These are phyloP conservation scores for Mucor racemosus DNA, from an alignment of 371 early-diverging fungal genomes.

Conservation along the genomic window DNA sequence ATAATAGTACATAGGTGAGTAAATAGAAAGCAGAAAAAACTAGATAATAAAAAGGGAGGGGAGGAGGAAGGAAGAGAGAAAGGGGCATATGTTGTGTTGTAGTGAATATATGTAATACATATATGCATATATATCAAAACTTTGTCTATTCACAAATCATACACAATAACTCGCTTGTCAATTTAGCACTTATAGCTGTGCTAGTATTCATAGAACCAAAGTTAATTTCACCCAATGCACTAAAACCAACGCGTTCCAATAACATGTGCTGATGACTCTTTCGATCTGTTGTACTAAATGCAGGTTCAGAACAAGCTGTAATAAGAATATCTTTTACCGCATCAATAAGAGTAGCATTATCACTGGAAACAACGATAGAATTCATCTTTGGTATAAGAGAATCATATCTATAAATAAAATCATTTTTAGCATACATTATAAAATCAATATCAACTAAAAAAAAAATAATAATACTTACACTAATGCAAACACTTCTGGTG, in stretches of 20 bases:
- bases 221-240: slow-evolving; percentile 33
- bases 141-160: slow-evolving; percentile 26
- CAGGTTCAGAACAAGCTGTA: slow-evolving; percentile 69
- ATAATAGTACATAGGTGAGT: not conserved
- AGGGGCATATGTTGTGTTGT: no score
- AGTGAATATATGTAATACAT: no score
- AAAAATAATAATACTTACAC: slow-evolving; percentile 12
- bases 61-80: no score
- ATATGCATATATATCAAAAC: no score
- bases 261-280: slow-evolving; percentile 42
- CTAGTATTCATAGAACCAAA: slow-evolving; percentile 23
- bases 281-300: slow-evolving; percentile 35
- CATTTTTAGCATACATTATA: not conserved
- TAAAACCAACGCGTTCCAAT: slow-evolving; percentile 58
- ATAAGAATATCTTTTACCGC: slow-evolving; percentile 69
- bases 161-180: slow-evolving; percentile 24
- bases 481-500: slow-evolving; percentile 63
- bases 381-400: slow-evolving; percentile 57
- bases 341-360: slow-evolving; percentile 48
- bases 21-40: no score
- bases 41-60: no score
- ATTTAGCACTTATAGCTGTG: slow-evolving; percentile 8
- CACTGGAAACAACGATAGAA: slow-evolving; percentile 48
- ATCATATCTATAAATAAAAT: slow-evolving; percentile 48
- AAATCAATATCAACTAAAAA: no score